A percentile compares a stretch with the other conserved stretches of the same genome.
phyloP scores from a whole-genome alignment of 2,329 filamentous ascomycete species.

The Hypomyces perniciosus region DNA sequence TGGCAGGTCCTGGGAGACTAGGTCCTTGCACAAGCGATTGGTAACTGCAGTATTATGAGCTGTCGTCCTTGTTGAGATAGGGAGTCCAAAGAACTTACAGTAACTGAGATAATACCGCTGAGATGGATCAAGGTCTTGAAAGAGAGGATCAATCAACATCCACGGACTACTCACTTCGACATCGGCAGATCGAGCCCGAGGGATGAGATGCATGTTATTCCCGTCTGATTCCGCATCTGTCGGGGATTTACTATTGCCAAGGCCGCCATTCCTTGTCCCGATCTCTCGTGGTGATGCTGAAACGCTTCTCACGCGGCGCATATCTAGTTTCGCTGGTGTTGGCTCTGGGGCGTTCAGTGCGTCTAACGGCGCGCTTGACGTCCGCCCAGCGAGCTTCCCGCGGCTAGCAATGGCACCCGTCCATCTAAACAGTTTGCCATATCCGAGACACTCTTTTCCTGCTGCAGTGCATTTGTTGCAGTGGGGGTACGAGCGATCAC shows the following conservation, averaged over 20 bases:
- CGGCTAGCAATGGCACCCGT: slow-evolving; percentile 41
- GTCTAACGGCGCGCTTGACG: slow-evolving; percentile 19
- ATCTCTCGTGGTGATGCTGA: neutral
- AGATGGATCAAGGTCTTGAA: slow-evolving; percentile 48
- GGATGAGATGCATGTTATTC: slow-evolving; percentile 21
- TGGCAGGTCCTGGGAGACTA: slow-evolving; percentile 41
- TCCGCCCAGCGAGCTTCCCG: slow-evolving; percentile 36
- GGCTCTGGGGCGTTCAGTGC: neutral
- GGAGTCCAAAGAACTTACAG: slow-evolving; percentile 23
- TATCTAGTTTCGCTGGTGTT: slow-evolving; percentile 7
- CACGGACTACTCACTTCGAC: slow-evolving; percentile 25
- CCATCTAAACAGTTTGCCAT: slow-evolving; percentile 48
- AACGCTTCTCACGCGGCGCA: neutral
- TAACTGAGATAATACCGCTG: slow-evolving; percentile 37
- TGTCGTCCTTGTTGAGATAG: neutral
- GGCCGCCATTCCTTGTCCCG: neutral
- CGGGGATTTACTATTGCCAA: neutral
- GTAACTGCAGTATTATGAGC: slow-evolving; percentile 31
- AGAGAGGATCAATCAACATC: slow-evolving; percentile 37
- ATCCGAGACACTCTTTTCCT: slow-evolving; percentile 47
- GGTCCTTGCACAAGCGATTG: slow-evolving; percentile 45
- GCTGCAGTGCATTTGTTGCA: slow-evolving; percentile 46
- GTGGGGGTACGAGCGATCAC: slow-evolving; percentile 45
- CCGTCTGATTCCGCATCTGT: slow-evolving; percentile 7
- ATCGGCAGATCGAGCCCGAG: slow-evolving; percentile 16